A percentile compares a stretch with the other conserved stretches of the same genome.
phyloP scores from a whole-genome alignment of 805 yeast genomes.

The Cyberlindnera americana region DNA sequence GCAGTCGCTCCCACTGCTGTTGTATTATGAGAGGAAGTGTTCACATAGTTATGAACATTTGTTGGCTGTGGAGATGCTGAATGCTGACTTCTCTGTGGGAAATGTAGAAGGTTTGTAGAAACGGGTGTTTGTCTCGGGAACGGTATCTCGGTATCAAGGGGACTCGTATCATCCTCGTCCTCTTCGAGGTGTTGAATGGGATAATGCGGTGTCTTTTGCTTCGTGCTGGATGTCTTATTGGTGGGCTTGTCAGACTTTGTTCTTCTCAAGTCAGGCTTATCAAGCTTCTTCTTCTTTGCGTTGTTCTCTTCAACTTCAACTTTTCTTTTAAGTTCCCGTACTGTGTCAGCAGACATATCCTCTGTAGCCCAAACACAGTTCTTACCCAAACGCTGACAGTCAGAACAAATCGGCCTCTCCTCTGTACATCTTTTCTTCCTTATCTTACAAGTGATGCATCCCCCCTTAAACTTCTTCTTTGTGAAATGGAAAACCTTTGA shows the following conservation, averaged over 20 bases:
- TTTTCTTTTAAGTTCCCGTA: conserved; percentile 27
- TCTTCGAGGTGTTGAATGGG: conserved; percentile 1
- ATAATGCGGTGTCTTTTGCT: too few species aligned
- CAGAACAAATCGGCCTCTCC: conserved; percentile 61
- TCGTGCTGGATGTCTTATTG: neutral
- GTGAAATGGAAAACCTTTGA: conserved; percentile 24
- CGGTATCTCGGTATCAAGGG: conserved; percentile 13
- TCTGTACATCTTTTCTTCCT: conserved; percentile 77
- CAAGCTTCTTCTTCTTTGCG: conserved; percentile 9
- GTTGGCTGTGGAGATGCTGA: conserved; percentile 10
- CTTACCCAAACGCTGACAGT: conserved; percentile 60
- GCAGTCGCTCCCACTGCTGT: neutral
- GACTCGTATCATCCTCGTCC: conserved; percentile 14
- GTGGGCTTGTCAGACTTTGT: neutral
- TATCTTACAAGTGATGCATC: conserved; percentile 66
- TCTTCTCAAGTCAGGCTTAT: conserved; percentile 5
- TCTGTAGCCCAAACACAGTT: conserved; percentile 69
- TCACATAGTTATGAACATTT: neutral
- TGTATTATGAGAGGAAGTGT: neutral
- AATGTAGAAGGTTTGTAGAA: conserved; percentile 19
- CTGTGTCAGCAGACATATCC: conserved; percentile 29
- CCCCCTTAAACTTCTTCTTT: conserved; percentile 46
- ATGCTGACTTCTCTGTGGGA: conserved; percentile 13
- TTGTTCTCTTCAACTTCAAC: conserved; percentile 25
- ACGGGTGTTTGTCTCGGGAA: conserved; percentile 23